Evolutionary conservation across 441 rosid species (phyloP), one percentile per base, ranked within the genome.

Genomic region (Jatropha podagrica): DNA sequence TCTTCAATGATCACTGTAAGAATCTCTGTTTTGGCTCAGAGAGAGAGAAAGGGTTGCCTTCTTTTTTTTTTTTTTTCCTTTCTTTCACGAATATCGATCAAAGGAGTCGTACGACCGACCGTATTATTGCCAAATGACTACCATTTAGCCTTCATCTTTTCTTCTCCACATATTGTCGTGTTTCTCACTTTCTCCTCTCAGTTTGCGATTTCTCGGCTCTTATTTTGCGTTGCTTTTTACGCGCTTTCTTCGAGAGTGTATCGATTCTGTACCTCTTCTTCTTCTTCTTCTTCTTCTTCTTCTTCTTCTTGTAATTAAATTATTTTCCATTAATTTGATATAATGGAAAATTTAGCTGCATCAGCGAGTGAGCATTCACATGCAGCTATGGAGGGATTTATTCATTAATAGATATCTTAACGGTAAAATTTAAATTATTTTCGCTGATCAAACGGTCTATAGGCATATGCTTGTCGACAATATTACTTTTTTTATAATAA

Each of bases 41-140:
- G 9, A 42, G 48, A 4, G 10, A 44, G 48, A 44, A 44, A 44
- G 48, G 6, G 10, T 44, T 8, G 7, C 9, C 72, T 76, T 38
- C 18, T 23, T 61, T 40, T 17, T 20, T 0, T 32, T 26, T 42
- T 49, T 17, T 62, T 49, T 8, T 61, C 41, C 59, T 74, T 27
- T 44, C 42, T 65, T 41, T 58, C 69, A 62, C 74, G 13, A n/a
- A 51, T 77, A 76, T 64, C 52, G 15, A 48, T 48, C 72, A 26
- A 51, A 65, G 41, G 66, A 20, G 8, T 73, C 73, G 88, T 81
- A 85, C 84, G 14, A 38, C 84, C 77, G 82, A 76, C 81, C 81
- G 46, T 67, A 81, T 85, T 78, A 79, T 83, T 76, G 77, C 79
- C 86, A 78, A 81, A 85, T 83, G 82, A 85, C 83, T 72, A 77